These are phyloP conservation scores for Botrytis squamosa DNA, from an alignment of 2,329 filamentous ascomycete genomes.

Conservation along the genomic window DNA sequence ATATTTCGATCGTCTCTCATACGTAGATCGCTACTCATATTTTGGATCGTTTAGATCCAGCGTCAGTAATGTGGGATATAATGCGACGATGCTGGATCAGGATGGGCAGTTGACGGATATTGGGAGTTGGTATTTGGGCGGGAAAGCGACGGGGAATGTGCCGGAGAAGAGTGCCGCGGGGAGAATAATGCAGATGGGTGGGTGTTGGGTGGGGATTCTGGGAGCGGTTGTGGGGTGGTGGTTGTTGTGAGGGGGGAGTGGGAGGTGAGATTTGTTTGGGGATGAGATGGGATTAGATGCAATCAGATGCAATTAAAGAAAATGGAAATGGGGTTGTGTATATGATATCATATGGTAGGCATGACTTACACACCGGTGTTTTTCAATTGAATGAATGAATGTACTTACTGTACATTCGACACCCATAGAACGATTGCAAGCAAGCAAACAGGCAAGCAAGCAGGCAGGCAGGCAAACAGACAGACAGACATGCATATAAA, in stretches of 20 bases:
- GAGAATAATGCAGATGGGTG: neutral
- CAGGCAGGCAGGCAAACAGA: neutral
- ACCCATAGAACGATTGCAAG: neutral
- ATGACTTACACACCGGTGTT: neutral
- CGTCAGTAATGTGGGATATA: constrained; percentile 71
- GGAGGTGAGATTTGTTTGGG: too few relatives aligned
- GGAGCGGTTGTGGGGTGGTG: neutral
- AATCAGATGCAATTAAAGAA: too few relatives aligned
- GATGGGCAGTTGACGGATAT: constrained; percentile 71
- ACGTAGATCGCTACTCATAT: constrained; percentile 59
- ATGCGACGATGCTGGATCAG: constrained; percentile 67
- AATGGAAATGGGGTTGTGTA: neutral
- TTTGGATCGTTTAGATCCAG: constrained; percentile 63
- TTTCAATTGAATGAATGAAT: neutral
- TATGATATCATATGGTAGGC: neutral
- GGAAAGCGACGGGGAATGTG: constrained; percentile 45
- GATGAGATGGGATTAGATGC: neutral
- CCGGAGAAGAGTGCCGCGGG: constrained; percentile 20
- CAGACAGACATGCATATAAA: neutral
- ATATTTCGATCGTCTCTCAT: constrained; percentile 64
- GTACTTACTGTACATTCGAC: neutral
- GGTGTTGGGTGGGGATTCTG: neutral
- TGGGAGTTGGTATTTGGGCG: constrained; percentile 73
- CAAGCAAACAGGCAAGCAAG: neutral
- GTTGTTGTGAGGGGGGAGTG: neutral